Evolutionary conservation across 352 stramenopile genomes (phyloP).

Genomic region (Phytophthora tubulina): DNA sequence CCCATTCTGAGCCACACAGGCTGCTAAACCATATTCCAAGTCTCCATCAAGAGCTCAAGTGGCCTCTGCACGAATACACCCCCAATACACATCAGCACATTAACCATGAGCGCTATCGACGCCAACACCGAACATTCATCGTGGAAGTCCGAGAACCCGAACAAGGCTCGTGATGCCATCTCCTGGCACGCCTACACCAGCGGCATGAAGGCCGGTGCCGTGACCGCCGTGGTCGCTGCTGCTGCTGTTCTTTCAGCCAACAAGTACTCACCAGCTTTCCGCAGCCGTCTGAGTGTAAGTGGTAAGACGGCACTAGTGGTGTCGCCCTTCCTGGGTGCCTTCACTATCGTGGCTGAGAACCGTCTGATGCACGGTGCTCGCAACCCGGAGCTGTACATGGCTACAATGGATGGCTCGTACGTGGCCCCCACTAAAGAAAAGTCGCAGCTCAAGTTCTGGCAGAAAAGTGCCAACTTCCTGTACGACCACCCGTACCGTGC

Average conservation of each 20-base stretch:
- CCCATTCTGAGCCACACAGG: conserved; percentile 22
- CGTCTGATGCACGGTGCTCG: conserved; percentile 67
- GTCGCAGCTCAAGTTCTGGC: conserved; percentile 61
- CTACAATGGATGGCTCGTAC: conserved; percentile 59
- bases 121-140: conserved; percentile 35
- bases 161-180: conserved; percentile 74
- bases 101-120: conserved; percentile 31
- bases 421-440: conserved; percentile 48
- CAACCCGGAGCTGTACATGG: conserved; percentile 80
- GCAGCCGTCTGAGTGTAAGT: conserved; percentile 71
- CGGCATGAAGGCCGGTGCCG: conserved; percentile 61
- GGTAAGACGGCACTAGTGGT: conserved; percentile 82
- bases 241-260: conserved; percentile 54
- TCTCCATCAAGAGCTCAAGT: conserved; percentile 26
- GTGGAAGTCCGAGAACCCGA: conserved; percentile 51
- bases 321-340: conserved; percentile 66
- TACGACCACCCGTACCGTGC: conserved; percentile 86
- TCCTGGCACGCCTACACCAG: conserved; percentile 71
- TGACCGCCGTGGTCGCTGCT: conserved; percentile 37
- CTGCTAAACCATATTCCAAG: conserved; percentile 18
- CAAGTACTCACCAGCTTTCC: conserved; percentile 75
- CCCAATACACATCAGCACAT: background rate
- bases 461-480: conserved; percentile 76
- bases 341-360: conserved; percentile 75
- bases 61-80: background rate